These are phyloP conservation scores for Collybia nuda DNA, from an alignment of 768 basidiomycete species.

Conservation along the genomic window DNA sequence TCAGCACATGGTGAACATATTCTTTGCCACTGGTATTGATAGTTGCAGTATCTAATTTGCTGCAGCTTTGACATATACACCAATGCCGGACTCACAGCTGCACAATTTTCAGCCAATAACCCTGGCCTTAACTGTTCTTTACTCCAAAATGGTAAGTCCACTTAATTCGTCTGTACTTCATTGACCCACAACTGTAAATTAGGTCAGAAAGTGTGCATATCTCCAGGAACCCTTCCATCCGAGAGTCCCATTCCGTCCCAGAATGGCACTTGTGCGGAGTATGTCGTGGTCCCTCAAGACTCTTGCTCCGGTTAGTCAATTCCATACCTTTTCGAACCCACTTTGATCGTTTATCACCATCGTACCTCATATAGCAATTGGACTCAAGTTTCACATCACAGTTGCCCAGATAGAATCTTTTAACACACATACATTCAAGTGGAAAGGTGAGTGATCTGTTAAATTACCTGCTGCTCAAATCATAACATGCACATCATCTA, in stretches of 20 bases:
- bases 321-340: background rate
- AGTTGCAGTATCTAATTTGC: background rate
- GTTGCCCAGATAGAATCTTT: conserved; percentile 15
- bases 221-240: conserved; percentile 13
- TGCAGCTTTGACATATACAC: conserved; percentile 13
- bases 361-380: conserved; percentile 10
- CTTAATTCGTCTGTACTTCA: no score
- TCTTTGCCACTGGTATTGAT: background rate
- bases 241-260: conserved; percentile 3
- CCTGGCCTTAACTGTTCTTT: conserved; percentile 12
- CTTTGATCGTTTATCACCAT: background rate
- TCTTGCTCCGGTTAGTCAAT: conserved; percentile 9
- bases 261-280: conserved; percentile 16
- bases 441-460: conserved; percentile 12
- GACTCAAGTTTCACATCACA: conserved; percentile 14
- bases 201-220: conserved; percentile 17
- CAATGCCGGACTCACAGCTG: conserved; percentile 9
- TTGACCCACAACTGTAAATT: background rate
- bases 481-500: background rate
- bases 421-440: conserved; percentile 17
- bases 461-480: background rate
- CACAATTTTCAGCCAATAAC: conserved; percentile 12
- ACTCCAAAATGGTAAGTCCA: conserved; percentile 7
- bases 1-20: background rate
- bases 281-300: conserved; percentile 10